phyloP scores from a whole-genome alignment of 805 yeast species.

The Candida sanyiensis region DNA sequence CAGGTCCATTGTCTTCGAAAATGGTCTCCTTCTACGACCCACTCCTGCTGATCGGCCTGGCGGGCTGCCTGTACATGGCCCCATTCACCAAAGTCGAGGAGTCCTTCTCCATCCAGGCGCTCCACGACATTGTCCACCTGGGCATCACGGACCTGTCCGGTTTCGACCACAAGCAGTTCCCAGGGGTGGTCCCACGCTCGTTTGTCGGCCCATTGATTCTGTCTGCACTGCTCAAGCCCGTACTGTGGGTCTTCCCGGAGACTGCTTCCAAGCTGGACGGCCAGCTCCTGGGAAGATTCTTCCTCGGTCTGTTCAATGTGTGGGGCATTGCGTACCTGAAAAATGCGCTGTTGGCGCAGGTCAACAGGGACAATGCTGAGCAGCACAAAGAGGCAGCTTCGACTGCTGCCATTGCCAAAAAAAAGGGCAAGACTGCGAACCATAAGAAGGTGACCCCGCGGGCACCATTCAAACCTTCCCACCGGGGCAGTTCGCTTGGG shows the following conservation, averaged over 20 bases:
- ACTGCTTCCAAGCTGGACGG: slow-evolving; percentile 39
- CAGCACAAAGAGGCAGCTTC: too few relatives aligned
- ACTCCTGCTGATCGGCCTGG: slow-evolving; percentile 38
- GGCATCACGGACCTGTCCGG: slow-evolving; percentile 40
- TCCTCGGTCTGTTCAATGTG: slow-evolving; percentile 61
- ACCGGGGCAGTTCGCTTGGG: slow-evolving; percentile 31
- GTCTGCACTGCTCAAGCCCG: slow-evolving; percentile 40
- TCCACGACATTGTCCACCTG: slow-evolving; percentile 68
- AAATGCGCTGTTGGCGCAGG: slow-evolving; percentile 29
- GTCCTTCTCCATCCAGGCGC: slow-evolving; percentile 85
- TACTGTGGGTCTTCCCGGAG: slow-evolving; percentile 17
- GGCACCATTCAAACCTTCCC: slow-evolving; percentile 9
- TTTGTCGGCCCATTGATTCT: slow-evolving; percentile 66
- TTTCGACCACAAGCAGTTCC: slow-evolving; percentile 75
- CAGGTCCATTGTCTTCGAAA: not conserved
- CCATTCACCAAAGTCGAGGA: slow-evolving; percentile 94
- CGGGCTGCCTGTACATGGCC: slow-evolving; percentile 47
- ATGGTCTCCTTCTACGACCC: slow-evolving; percentile 26
- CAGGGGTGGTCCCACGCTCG: slow-evolving; percentile 87
- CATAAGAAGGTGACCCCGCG: too few relatives aligned
- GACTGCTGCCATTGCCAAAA: slow-evolving; percentile 4
- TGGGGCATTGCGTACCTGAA: slow-evolving; percentile 47
- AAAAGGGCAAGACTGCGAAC: too few relatives aligned
- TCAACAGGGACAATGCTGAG: slow-evolving; percentile 1
- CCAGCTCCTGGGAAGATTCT: slow-evolving; percentile 50